These are phyloP conservation scores for Penicillium desertorum DNA, from an alignment of 495 filamentous ascomycete genomes.

Conservation along the genomic window DNA sequence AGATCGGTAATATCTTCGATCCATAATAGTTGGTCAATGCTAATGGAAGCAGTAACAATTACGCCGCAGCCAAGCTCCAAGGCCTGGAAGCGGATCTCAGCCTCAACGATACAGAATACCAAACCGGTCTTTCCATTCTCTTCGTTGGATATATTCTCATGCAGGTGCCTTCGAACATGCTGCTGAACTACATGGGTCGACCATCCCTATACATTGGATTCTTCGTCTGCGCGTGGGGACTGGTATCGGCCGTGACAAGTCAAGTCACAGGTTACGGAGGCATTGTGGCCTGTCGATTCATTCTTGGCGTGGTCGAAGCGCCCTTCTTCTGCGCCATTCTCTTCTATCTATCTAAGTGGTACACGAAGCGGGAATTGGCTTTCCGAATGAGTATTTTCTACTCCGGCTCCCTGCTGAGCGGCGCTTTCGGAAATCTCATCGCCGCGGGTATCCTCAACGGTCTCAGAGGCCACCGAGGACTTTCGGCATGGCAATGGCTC, in stretches of 20 bases:
- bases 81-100: slow-evolving; percentile 49
- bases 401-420: slow-evolving; percentile 60
- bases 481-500: slow-evolving; percentile 53
- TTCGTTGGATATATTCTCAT: slow-evolving; percentile 56
- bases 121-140: slow-evolving; percentile 50
- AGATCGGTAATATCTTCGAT: slow-evolving; percentile 37
- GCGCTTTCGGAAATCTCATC: slow-evolving; percentile 65
- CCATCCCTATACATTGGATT: slow-evolving; percentile 49
- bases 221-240: slow-evolving; percentile 55
- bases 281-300: slow-evolving; percentile 55
- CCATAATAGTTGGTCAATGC: background rate
- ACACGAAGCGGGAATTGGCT: slow-evolving; percentile 57
- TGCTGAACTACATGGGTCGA: slow-evolving; percentile 57
- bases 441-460: slow-evolving; percentile 53
- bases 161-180: slow-evolving; percentile 60
- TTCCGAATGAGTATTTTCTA: slow-evolving; percentile 65
- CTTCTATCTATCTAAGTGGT: slow-evolving; percentile 61
- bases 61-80: slow-evolving; percentile 56
- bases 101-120: slow-evolving; percentile 43
- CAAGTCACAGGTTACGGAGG: slow-evolving; percentile 52
- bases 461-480: slow-evolving; percentile 39
- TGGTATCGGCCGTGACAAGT: slow-evolving; percentile 52
- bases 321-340: slow-evolving; percentile 53
- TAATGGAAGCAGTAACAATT: slow-evolving; percentile 48
- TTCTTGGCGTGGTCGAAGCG: slow-evolving; percentile 52